phyloP scores from a whole-genome alignment of 495 filamentous ascomycete genomes.

The Podospora conica region DNA sequence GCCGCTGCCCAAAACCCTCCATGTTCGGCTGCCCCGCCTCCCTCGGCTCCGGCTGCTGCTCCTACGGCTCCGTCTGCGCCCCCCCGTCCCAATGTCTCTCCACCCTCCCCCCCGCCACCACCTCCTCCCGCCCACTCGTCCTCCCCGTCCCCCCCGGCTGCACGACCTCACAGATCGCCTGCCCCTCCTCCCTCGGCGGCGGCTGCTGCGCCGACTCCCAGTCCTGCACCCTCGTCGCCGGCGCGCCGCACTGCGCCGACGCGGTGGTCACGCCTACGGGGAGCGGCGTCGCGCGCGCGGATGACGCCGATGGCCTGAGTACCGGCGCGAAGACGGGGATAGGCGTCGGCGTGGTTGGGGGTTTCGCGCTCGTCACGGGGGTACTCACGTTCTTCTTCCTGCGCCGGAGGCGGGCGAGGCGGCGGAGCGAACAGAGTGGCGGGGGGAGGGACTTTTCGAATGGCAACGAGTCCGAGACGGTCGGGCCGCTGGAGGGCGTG shows the following conservation, averaged over 20 bases:
- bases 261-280: constrained; percentile 35
- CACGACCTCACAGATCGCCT: constrained; percentile 66
- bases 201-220: constrained; percentile 70
- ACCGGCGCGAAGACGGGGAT: constrained; percentile 40
- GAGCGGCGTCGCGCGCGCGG: constrained; percentile 18
- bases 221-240: constrained; percentile 58
- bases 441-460: background rate
- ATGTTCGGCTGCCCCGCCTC: constrained; percentile 35
- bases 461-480: too few species aligned
- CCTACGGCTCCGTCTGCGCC: constrained; percentile 32
- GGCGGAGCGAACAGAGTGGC: background rate
- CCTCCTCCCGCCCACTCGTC: constrained; percentile 18
- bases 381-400: background rate
- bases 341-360: constrained; percentile 32
- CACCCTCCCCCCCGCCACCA: constrained; percentile 18
- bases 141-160: constrained; percentile 45
- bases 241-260: constrained; percentile 42
- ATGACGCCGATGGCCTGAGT: constrained; percentile 18
- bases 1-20: constrained; percentile 29
- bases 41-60: constrained; percentile 43
- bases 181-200: constrained; percentile 57
- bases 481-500: background rate
- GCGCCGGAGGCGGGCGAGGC: background rate
- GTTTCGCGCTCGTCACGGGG: background rate
- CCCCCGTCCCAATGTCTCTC: constrained; percentile 20